Evolutionary conservation across 305 asterid genomes (phyloP), one percentile per base, ranked within the genome.

Genomic region (Fraxinus platypoda): DNA sequence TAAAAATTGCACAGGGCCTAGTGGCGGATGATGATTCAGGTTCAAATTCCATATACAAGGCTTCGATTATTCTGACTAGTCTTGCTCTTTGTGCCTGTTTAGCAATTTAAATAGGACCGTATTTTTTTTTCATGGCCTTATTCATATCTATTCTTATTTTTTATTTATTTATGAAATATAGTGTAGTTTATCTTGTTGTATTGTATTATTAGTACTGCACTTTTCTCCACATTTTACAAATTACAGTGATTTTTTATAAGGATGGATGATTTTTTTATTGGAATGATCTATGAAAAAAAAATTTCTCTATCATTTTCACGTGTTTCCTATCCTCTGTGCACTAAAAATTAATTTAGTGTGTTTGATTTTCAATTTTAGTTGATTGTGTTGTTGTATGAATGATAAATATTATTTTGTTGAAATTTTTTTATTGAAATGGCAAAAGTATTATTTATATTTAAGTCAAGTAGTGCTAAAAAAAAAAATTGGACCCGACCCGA

Each of bases 1-100:
- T 95, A 82, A 94, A 70, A 33, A 86, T 80, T 66, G 80, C 97
- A 12, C 87, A 76, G 72, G 91, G 89, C 79, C 94, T 94, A 35
- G 89, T 38, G 81, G 89, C 90, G 4, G 95, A 90, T 75, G 84
- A 83, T 77, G 1, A 84, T 2, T 88, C 96, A 17, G 81, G 86
- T 43, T 84, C 96, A 0, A 59, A 59, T 8, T 75, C 87, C 1
- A 72, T 74, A 0, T 75, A 84, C 28, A 74, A 49, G 73, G 85
- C 71, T 75, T 80, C 91, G 0, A 30, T 82, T 9, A n/a, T 90
- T 76, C 76, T 88, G 19, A 74, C 81, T 12, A 94, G 90, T 68
- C 74, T 91, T 78, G 85, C 92, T 73, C 64, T 93, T 31, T 87
- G 84, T 82, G 90, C 92, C 9, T 82, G 87, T 12, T 23, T 88